Conservation (phyloP, 345 rosid species). For the Eucalyptus brandiana region DNA sequence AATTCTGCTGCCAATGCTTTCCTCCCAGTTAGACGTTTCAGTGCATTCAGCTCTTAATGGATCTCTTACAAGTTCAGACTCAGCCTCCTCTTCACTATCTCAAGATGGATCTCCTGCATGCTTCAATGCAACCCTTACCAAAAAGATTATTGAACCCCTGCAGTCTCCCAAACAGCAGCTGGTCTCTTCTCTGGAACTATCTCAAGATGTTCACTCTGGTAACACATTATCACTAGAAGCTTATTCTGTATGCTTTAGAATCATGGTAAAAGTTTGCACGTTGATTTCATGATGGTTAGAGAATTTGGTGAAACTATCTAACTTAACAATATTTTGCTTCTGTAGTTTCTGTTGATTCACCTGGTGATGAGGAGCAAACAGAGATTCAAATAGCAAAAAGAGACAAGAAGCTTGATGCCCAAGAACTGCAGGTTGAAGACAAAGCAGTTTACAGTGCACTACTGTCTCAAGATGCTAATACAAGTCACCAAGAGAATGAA, state of each 20-base stretch:
- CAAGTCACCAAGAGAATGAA: not conserved
- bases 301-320: too few relatives aligned
- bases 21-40: not conserved
- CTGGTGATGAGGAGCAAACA: slow-evolving; percentile 58
- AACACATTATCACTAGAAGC: too few relatives aligned
- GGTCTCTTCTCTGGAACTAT: not conserved
- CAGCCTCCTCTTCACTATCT: not conserved
- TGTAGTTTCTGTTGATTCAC: slow-evolving; percentile 35
- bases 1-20: not conserved
- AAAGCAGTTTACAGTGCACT: too few relatives aligned
- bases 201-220: too few relatives aligned
- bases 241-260: too few relatives aligned
- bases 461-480: not conserved
- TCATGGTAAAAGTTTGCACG: fast-evolving
- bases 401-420: too few relatives aligned
- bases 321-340: slow-evolving; percentile 4
- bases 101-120: not conserved
- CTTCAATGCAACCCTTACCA: not conserved
- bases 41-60: not conserved
- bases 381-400: not conserved
- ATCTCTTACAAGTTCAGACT: not conserved
- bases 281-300: too few relatives aligned
- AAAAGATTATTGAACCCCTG: not conserved
- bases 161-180: not conserved
- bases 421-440: too few relatives aligned